Percentiles rank a stretch among this genome's conserved stretches.
phyloP scores from a whole-genome alignment of 306 rosid species.

The Pyrus bretschneideri region DNA sequence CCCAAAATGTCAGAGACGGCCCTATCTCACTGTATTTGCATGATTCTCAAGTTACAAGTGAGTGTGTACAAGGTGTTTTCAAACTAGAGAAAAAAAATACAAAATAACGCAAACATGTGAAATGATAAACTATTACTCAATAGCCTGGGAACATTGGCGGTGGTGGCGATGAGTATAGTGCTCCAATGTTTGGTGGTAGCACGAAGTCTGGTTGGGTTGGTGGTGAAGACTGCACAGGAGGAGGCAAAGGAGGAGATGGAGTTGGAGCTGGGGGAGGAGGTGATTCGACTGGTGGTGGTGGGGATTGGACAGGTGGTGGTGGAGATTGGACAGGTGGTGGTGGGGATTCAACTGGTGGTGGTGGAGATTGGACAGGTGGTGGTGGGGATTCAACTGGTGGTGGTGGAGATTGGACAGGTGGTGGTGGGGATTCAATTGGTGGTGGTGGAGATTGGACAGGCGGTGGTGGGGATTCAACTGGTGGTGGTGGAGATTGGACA shows the following conservation, averaged over 20 bases:
- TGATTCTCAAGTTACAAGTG: not conserved
- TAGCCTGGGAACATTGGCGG: slow-evolving; percentile 54
- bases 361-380: not conserved
- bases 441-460: not conserved
- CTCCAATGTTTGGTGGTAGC: slow-evolving; percentile 44
- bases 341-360: not conserved
- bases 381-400: not conserved
- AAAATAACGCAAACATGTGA: not conserved
- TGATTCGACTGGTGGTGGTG: not conserved
- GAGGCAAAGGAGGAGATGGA: not conserved
- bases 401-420: not conserved
- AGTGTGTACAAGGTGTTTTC: not conserved
- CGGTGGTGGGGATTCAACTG: not conserved
- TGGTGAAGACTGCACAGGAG: not conserved
- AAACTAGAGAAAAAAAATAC: not conserved
- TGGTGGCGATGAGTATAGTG: slow-evolving; percentile 56
- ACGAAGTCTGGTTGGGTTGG: slow-evolving; percentile 6
- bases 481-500: not conserved
- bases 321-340: not conserved
- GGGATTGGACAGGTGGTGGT: not conserved
- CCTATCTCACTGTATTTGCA: not conserved
- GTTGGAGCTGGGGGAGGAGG: not conserved
- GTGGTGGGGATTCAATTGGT: slow-evolving; percentile 6
- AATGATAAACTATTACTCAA: slow-evolving; percentile 15
- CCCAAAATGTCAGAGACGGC: too few relatives aligned